Evolutionary conservation across 2,329 filamentous ascomycete species (phyloP), one percentile per base, ranked within the genome.

Genomic region (Trichoderma arundinaceum): DNA sequence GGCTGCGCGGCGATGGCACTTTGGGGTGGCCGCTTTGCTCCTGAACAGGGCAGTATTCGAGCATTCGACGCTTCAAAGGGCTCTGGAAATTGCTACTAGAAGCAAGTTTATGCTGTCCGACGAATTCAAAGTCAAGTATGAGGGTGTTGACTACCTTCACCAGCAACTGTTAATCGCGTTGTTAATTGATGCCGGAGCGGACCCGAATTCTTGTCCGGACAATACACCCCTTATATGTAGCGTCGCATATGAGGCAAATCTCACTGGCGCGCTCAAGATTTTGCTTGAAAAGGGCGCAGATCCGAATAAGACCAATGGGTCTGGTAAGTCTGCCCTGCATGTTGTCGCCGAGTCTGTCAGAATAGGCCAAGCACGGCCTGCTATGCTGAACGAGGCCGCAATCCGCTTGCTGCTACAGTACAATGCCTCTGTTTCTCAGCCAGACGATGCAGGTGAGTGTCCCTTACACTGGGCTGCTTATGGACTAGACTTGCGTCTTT

Each of bases 201-300:
- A 73, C 35, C 67, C 66, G 2, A 69, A 73, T 17, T 15, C 33
- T 22, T 33, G 43, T 28, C 33, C 8, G 4, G 8, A 61, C 3
- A 22, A 35, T 19, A 12, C 8, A 4, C 56, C 46, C 48, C 39
- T 69, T 5, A 49, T 72, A 2, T 56, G 57, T 41, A 19, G 22
- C 13, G 57, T 59, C 17, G 69, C 69, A 9, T 4, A 13, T 2
- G 56, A n/a, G 10, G 48, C 41, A 28, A 61, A 69, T 33, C 65
- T 67, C 3, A 56, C 66, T 4, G 70, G 70, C 7, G 71, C 65
- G 4, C 61, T 74, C 3, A 70, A 66, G 54, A 67, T 51, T 2
- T 65, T 74, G 0, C 69, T 75, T 17, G 71, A 72, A 48, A 71
- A 68, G 28, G 74, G 73, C 7, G 72, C 69, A n/a, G 65, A 73